phyloP scores from a whole-genome alignment of 306 rosid genomes.

The Vicia sativa region DNA sequence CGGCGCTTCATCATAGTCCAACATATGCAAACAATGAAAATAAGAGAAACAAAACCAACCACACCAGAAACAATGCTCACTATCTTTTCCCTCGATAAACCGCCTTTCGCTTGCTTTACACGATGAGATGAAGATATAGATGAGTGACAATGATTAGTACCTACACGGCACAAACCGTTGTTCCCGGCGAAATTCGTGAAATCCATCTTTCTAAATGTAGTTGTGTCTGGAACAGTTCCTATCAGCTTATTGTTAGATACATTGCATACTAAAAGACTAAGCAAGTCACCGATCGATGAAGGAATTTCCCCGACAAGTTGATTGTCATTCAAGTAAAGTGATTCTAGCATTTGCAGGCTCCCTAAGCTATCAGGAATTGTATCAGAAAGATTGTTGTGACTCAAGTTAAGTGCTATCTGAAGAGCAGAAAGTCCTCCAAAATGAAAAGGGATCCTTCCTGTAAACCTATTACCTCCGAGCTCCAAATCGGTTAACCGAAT shows the following conservation, averaged over 20 bases:
- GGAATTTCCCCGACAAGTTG: constrained; percentile 78
- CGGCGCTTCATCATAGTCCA: constrained; percentile 57
- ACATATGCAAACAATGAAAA: constrained; percentile 57
- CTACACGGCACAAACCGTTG: constrained; percentile 66
- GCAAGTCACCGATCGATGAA: constrained; percentile 63
- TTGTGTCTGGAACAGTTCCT: constrained; percentile 73
- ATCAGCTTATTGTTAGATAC: constrained; percentile 75
- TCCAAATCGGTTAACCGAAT: constrained; percentile 62
- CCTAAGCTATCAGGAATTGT: constrained; percentile 69
- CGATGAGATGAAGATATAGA: constrained; percentile 42
- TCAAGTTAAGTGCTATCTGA: constrained; percentile 72
- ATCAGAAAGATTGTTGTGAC: constrained; percentile 71
- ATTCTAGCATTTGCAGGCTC: constrained; percentile 72
- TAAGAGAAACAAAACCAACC: constrained; percentile 59
- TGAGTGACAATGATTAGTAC: constrained; percentile 53
- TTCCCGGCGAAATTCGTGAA: constrained; percentile 72
- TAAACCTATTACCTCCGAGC: constrained; percentile 72
- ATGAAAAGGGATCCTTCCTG: constrained; percentile 59
- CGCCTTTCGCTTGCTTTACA: constrained; percentile 41
- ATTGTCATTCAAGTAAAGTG: constrained; percentile 73
- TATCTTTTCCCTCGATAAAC: constrained; percentile 59
- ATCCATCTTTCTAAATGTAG: constrained; percentile 74
- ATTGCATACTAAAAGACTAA: constrained; percentile 69
- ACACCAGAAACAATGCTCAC: constrained; percentile 57
- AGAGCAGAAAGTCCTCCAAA: constrained; percentile 62